phyloP scores from a whole-genome alignment of 495 filamentous ascomycete genomes.

The Lasiosphaeria miniovina region DNA sequence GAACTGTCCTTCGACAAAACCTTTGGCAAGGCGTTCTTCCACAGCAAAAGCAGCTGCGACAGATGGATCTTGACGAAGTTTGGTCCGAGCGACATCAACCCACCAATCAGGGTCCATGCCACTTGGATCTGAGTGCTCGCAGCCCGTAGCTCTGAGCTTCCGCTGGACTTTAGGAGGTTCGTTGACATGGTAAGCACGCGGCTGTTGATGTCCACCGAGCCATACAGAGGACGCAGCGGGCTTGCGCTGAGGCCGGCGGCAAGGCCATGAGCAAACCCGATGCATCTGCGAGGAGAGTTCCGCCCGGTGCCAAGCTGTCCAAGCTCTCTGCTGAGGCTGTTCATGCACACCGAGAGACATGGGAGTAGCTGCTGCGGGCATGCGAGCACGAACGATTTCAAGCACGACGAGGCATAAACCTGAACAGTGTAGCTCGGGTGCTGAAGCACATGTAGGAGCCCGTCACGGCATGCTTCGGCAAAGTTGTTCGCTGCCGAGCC shows the following conservation, averaged over 20 bases:
- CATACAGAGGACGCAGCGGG: conserved; percentile 82
- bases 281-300: conserved; percentile 77
- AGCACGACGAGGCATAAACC: conserved; percentile 76
- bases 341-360: conserved; percentile 94
- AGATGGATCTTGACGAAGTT: conserved; percentile 99
- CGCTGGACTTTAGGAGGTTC: conserved; percentile 86
- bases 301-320: conserved; percentile 69
- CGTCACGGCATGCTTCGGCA: conserved; percentile 80
- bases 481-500: conserved; percentile 76
- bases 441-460: conserved; percentile 83
- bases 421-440: conserved; percentile 97
- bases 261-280: conserved; percentile 91
- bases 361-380: conserved; percentile 89
- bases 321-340: conserved; percentile 86
- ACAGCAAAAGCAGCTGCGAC: conserved; percentile 89
- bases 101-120: conserved; percentile 95
- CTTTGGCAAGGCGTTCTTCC: conserved; percentile 95
- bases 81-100: conserved; percentile 91
- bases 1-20: conserved; percentile 89
- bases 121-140: conserved; percentile 95
- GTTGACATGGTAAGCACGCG: conserved; percentile 88
- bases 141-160: conserved; percentile 84
- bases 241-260: conserved; percentile 89
- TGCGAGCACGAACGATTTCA: conserved; percentile 82
- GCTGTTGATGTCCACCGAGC: conserved; percentile 92